phyloP scores from a whole-genome alignment of 1,139 yeast genomes.

The Yamadazyma buinensis region DNA sequence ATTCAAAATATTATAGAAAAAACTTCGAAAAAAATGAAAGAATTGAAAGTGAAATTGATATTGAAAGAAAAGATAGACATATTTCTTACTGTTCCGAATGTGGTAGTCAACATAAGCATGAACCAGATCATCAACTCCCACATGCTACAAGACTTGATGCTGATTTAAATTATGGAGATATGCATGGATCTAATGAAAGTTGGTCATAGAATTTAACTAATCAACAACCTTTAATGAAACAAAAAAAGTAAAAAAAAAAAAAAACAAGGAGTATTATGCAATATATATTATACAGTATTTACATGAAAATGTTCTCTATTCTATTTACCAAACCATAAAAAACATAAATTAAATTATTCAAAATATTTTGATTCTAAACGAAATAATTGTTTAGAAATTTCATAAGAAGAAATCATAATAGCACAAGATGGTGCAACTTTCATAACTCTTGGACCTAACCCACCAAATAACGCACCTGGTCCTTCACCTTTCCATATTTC shows the following conservation, averaged over 20 bases:
- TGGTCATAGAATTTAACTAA: constrained; percentile 1
- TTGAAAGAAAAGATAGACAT: background rate
- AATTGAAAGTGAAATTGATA: background rate
- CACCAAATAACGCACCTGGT: constrained; percentile 70
- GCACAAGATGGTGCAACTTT: constrained; percentile 98
- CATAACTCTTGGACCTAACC: constrained; percentile 78
- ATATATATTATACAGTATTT: constrained; percentile 1
- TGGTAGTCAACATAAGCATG: constrained; percentile 1
- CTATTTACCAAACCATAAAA: too few relatives aligned
- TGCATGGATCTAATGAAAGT: constrained; percentile 2
- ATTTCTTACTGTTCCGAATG: constrained; percentile 1
- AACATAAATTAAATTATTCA: too few relatives aligned
- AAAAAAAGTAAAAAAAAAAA: background rate
- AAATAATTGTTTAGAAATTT: constrained; percentile 73
- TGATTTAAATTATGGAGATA: constrained; percentile 2
- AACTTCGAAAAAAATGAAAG: background rate
- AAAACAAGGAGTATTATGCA: background rate
- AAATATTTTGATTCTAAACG: constrained; percentile 5
- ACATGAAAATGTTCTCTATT: too few relatives aligned
- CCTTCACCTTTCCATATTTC: constrained; percentile 74
- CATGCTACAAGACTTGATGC: constrained; percentile 1
- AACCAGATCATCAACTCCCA: background rate
- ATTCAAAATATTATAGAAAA: background rate
- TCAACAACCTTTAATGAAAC: background rate
- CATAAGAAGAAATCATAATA: constrained; percentile 95